Conservation (phyloP, 495 filamentous ascomycete species). For the Talaromyces wortmannii region DNA sequence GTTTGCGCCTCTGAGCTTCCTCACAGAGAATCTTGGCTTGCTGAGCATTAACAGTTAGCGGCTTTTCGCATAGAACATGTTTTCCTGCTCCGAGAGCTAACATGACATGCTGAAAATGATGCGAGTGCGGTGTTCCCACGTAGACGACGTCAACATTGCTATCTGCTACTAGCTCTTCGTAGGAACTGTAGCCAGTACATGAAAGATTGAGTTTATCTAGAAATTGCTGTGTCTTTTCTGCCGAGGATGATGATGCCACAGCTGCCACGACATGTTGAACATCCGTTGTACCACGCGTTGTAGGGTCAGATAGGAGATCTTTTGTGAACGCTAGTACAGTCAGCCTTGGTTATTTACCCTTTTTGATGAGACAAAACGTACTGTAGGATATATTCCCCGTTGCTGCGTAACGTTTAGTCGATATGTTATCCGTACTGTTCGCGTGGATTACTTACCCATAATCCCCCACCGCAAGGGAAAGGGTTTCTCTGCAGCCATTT, state of each 20-base stretch:
- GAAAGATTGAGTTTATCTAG: constrained; percentile 44
- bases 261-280: constrained; percentile 63
- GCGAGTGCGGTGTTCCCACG: constrained; percentile 78
- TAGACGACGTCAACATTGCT: constrained; percentile 70
- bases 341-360: constrained; percentile 26
- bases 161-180: constrained; percentile 61
- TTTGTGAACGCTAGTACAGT: constrained; percentile 63
- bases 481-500: background rate
- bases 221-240: constrained; percentile 53
- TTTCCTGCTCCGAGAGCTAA: constrained; percentile 32
- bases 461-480: background rate
- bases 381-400: constrained; percentile 1
- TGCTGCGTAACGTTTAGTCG: background rate
- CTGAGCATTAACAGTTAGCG: constrained; percentile 60
- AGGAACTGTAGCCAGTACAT: constrained; percentile 63
- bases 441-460: background rate
- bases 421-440: background rate
- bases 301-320: constrained; percentile 65
- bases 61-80: constrained; percentile 41
- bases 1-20: constrained; percentile 54
- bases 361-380: background rate
- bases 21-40: constrained; percentile 60
- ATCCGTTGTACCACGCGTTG: constrained; percentile 54
- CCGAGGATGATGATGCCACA: constrained; percentile 61
- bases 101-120: constrained; percentile 59